Evolutionary conservation across 192 early-diverging fungal species (phyloP), one percentile per base, ranked within the genome.

Genomic region (Coemansia sp.): DNA sequence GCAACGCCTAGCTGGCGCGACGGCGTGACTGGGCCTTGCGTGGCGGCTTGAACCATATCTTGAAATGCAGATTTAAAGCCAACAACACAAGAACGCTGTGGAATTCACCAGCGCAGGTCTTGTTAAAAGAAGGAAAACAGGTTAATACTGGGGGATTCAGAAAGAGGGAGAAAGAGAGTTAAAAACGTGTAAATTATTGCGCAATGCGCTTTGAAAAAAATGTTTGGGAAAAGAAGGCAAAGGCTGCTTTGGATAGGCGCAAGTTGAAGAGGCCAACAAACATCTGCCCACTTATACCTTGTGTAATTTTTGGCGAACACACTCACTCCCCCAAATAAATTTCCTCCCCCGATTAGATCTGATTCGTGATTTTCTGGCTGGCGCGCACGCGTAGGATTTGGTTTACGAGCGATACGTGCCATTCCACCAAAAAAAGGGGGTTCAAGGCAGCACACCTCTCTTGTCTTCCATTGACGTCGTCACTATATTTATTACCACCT

Each of bases 1-100:
- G 82, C 68, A 33, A 49, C 78, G 38, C 82, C 82, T 2, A 74
- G 54, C 43, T 73, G 82, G n/a, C 71, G 73, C 20, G 70, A 69
- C 16, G 76, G 73, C 62, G 81, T 78, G 7, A 51, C 76, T 1
- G 73, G 76, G 65, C 70, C 75, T 43, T 78, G 70, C 59, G 63
- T 29, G 40, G 68, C 34, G 3, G 68, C 67, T 31, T 82, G 75
- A 20, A 68, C 79, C 79, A 82, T 82, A 22, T 68, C 57, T 60
- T 60, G 57, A 60, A 31, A 27, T 27, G 57, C n/a, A 34, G 43
- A 22, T 63, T 29, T 41, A 40, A 20, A 13, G 24, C n/a, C 33
- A 29, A 61, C 15, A 38, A 34, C 18, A 9, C 55, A 13, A 59
- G 29, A 33, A 5, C 7, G 59, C 59, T 11, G 8, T 38, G 59